These are phyloP conservation scores for Eurotiales sp. DNA, from an alignment of 2,329 filamentous ascomycete genomes.

Conservation along the genomic window DNA sequence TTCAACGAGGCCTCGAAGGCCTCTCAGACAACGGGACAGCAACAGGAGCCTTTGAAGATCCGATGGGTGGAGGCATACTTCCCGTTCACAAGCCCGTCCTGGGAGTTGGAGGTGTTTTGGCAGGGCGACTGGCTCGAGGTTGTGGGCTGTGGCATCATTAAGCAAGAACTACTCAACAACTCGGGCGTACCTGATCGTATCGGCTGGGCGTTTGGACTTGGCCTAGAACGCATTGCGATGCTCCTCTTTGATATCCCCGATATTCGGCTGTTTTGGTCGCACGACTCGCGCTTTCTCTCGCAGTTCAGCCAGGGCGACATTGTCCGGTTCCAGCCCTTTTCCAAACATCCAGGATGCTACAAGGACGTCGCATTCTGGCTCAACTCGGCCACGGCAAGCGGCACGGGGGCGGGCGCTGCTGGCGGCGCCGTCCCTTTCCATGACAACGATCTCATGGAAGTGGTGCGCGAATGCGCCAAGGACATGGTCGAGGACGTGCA, in stretches of 20 bases:
- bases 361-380: conserved; percentile 97
- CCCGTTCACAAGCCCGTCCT: conserved; percentile 91
- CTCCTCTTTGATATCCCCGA: conserved; percentile 93
- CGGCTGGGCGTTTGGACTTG: conserved; percentile 94
- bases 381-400: conserved; percentile 37
- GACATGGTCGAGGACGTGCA: conserved; percentile 84
- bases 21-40: conserved; percentile 48
- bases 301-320: conserved; percentile 65
- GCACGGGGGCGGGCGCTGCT: conserved; percentile 29
- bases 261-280: conserved; percentile 94
- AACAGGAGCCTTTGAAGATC: conserved; percentile 72
- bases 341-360: conserved; percentile 81
- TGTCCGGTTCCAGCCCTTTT: conserved; percentile 76
- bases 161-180: conserved; percentile 74
- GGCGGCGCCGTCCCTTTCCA: conserved; percentile 59
- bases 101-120: conserved; percentile 95
- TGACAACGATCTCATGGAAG: conserved; percentile 96
- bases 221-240: conserved; percentile 95
- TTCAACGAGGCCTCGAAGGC: conserved; percentile 74
- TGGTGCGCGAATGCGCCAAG: conserved; percentile 77
- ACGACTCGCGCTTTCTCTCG: conserved; percentile 75
- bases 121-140: conserved; percentile 94
- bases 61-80: conserved; percentile 98
- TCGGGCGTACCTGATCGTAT: conserved; percentile 71
- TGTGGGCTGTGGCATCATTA: conserved; percentile 84